Base-by-base conservation (phyloP, 139 green algal genomes). In the Tetraselmis striata region DNA sequence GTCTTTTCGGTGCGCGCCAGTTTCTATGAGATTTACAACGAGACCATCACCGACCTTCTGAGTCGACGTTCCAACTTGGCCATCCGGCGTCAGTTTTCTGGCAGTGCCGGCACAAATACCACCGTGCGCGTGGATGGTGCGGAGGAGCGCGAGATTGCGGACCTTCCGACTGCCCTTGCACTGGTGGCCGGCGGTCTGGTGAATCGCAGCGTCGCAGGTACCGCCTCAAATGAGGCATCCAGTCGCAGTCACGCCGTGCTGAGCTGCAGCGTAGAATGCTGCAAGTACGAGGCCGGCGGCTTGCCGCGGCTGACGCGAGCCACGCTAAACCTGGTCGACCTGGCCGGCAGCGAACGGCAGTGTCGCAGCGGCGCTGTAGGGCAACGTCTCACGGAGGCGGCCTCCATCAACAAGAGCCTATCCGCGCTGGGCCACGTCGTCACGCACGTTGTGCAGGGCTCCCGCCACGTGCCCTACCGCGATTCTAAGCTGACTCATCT, bases 401-500 rank as follows among this genome's bases (percentile, higher is more conserved):
- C 5, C 5, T 31, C 76, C 23, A 86, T 90, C 80, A 86, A 87
- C 86, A 89, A 77, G 32, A 85, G 74, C 2, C 81, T 91, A 1
- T 81, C 83, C 0, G 84, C 88, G 0, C 88, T 91, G 23, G 86
- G 86, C 32, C 89, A 91, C 82, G 88, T 91, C 59, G 81, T 92
- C 78, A 82, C 29, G 80, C 27, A 1, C 2, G 18, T 29, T 1
- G 84, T 29, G 24, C 31, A 77, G n/a, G 58, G 82, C 18, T 29
- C 59, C 59, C 1, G 1, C 2, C 90, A 92, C 87, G 85, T 94
- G 11, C 89, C 91, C 22, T 93, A 91, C 85, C 87, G 91, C 31
- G 90, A 94, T 80, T 91, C 85, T 75, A 93, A 92, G 85, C 91
- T 94, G 5, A 94, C 84, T n/a, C n/a, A n/a, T n/a, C n/a, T n/a